Evolutionary conservation across 108 stramenopile genomes (phyloP), one percentile per base, ranked within the genome.

Genomic region (Cyclotella choctawhatcheeana): DNA sequence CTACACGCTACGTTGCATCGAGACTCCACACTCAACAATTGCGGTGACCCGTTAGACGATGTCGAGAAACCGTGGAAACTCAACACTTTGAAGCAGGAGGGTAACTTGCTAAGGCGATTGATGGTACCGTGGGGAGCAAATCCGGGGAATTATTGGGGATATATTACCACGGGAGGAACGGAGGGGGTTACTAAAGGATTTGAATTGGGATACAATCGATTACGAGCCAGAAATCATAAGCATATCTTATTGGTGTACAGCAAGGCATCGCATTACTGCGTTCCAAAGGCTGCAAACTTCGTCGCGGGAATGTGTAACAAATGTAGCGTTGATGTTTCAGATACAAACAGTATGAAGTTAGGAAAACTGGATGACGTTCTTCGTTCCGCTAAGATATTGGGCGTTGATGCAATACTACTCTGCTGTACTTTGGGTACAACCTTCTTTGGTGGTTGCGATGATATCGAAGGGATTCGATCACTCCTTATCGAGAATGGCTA

Each of bases 61-160:
- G 51, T 22, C n/a, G 51, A 52, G 21, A 52, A 52, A 22, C 51
- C 51, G n/a, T 52, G 51, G 51, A 52, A 22, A 52, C 24, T 52
- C 10, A 52, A 52, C 51, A 52, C 51, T 10, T 52, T 52, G 51
- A 52, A 52, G 51, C 51, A 52, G 51, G 51, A 52, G 51, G 51
- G 51, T 10, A 18, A 22, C 2, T 22, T 52, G 22, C 1, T 52
- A 5, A 52, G 22, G 8, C n/a, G 21, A 21, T 22, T 52, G 51
- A 52, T 52, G 51, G 51, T 24, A 22, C 51, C 20, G 51, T 52
- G 51, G 51, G 51, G 51, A 22, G 51, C 22, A 18, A 52, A 2
- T 5, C 51, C 51, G 21, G 20, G 24, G 21, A 52, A 52, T 22
- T 22, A 22, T 22, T 52, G 51, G 51, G 51, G 51, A 22, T 52